Evolutionary conservation across 2,329 filamentous ascomycete species (phyloP).

Genomic region (Berkeleyomyces basicola): DNA sequence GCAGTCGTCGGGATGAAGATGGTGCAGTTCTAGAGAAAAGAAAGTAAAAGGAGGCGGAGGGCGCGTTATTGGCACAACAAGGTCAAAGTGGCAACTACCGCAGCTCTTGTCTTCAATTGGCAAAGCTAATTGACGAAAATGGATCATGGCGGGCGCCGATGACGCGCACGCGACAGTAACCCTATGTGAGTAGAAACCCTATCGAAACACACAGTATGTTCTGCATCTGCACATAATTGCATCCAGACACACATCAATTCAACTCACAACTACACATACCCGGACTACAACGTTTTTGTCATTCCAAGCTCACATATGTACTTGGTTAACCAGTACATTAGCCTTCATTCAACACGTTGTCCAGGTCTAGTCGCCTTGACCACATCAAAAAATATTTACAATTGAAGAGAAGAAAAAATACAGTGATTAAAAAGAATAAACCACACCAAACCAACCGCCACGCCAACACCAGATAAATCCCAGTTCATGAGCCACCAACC

Average conservation of each 20-base stretch:
- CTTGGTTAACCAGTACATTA: not conserved
- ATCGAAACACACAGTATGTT: not conserved
- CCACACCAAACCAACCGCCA: not conserved
- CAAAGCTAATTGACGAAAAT: not conserved
- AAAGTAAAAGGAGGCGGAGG: too few species aligned
- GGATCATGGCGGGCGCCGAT: not conserved
- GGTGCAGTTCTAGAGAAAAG: too few species aligned
- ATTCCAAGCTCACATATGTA: not conserved
- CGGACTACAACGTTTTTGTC: too few species aligned
- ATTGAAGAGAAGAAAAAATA: not conserved
- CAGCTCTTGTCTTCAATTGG: not conserved
- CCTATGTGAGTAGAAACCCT: not conserved
- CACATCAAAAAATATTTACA: not conserved
- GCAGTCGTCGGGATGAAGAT: not conserved
- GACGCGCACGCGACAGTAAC: not conserved
- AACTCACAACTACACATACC: too few species aligned
- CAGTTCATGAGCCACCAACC: not conserved
- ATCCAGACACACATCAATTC: too few species aligned
- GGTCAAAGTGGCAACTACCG: slow-evolving; percentile 1
- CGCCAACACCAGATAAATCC: not conserved
- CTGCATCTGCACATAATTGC: too few species aligned
- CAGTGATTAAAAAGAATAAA: not conserved
- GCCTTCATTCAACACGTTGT: not conserved
- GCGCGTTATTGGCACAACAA: not conserved
- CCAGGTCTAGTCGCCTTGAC: too few species aligned